Evolutionary conservation across 352 stramenopile species (phyloP), one percentile per base, ranked within the genome.

Genomic region (Phytophthora syringae): DNA sequence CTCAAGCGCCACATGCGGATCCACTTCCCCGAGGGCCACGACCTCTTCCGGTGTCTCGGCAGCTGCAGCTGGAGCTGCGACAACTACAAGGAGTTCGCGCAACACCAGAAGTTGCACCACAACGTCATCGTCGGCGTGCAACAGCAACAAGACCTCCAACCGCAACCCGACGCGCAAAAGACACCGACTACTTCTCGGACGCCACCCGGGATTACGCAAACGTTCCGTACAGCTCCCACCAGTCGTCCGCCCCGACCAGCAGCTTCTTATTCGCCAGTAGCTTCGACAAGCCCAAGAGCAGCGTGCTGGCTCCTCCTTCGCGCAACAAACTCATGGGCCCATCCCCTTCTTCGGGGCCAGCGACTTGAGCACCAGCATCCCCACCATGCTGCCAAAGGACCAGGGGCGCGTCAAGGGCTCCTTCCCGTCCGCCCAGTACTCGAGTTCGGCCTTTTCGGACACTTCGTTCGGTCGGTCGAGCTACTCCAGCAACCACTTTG

Each of bases 1-100:
- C 79, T 96, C 51, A 93, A 94, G 75, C 79, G 88, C 18, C 88
- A 96, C 71, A 92, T 94, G 84, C 86, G 86, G 54, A 92, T 92
- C 64, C 88, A 96, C 60, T 95, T 92, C 58, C 86, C 86, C 2
- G 82, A 94, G 11, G 86, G 80, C 2, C 77, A 89, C 25, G 86
- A 90, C 47, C 53, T 92, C 32, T 94, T 94, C 64, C 84, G 72
- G 16, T 94, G 86, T 71, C 74, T 87, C 15, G 75, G 18, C 7
- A 62, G 71, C 56, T 93, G 84, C 65, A 64, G 42, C 39, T 92
- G 80, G 76, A 80, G 62, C 50, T 90, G 83, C 51, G 86, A 92
- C 70, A 94, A 94, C 67, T 94, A 94, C 76, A 94, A 94, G 58
- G 82, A 94, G 70, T 94, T 84, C 49, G 80, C 72, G 6, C 74